Evolutionary conservation across 2,329 filamentous ascomycete genomes (phyloP).

Genomic region (Aspergillus sojae): DNA sequence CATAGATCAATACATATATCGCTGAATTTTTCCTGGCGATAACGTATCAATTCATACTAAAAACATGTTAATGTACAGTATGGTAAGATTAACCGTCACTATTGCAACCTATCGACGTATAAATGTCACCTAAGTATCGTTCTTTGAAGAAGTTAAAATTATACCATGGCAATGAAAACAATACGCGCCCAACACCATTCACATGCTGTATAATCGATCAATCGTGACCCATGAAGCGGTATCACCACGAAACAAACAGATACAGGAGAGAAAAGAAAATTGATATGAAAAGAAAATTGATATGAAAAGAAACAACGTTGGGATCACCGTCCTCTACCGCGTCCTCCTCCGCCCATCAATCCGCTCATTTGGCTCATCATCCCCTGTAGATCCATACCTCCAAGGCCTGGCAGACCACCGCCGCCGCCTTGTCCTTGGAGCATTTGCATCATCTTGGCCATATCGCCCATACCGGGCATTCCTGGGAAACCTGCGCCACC

Average conservation of each 20-base stretch:
- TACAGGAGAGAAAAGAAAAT: slow-evolving; percentile 24
- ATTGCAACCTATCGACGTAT: background rate
- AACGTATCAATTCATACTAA: background rate
- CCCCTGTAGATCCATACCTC: slow-evolving; percentile 65
- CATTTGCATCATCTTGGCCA: slow-evolving; percentile 98
- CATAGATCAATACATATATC: background rate
- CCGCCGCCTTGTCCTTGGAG: slow-evolving; percentile 75
- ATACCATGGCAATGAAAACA: slow-evolving; percentile 3
- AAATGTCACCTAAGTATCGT: background rate
- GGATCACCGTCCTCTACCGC: slow-evolving; percentile 35
- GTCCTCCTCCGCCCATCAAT: slow-evolving; percentile 48
- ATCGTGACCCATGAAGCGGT: slow-evolving; percentile 1
- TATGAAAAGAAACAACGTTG: slow-evolving; percentile 12
- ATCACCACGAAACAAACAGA: slow-evolving; percentile 9
- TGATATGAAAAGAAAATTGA: slow-evolving; percentile 21
- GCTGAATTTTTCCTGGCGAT: background rate
- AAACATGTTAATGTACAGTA: background rate
- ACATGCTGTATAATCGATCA: slow-evolving; percentile 18
- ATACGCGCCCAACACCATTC: slow-evolving; percentile 24
- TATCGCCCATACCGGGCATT: slow-evolving; percentile 76
- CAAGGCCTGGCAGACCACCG: slow-evolving; percentile 65
- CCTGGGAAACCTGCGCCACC: slow-evolving; percentile 59
- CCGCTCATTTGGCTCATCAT: slow-evolving; percentile 80
- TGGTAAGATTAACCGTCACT: background rate
- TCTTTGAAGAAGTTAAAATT: background rate